Conservation (phyloP, 768 basidiomycete species). For the Mycena pura region DNA sequence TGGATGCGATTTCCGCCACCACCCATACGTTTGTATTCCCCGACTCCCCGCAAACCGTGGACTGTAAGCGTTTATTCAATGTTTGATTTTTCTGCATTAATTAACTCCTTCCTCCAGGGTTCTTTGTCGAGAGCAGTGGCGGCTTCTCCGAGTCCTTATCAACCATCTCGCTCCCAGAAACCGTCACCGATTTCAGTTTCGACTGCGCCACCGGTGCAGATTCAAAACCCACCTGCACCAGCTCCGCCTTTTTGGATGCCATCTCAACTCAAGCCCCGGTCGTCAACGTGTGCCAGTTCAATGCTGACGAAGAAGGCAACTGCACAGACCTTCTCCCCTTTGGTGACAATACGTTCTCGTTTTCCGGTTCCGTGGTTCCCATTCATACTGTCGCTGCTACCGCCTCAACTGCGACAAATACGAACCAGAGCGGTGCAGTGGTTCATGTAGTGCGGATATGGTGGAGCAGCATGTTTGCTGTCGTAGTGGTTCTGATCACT, state of each 20-base stretch:
- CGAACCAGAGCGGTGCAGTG: no score
- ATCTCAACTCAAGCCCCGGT: neutral
- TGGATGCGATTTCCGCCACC: neutral
- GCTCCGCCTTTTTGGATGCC: neutral
- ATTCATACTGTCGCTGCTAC: no score
- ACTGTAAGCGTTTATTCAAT: no score
- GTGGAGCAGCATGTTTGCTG: neutral
- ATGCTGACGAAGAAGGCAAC: conserved; percentile 3
- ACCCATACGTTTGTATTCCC: neutral
- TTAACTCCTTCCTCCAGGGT: neutral
- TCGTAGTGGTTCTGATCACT: neutral
- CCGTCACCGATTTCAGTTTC: conserved; percentile 1
- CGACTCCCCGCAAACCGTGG: conserved; percentile 1
- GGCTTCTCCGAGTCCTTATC: neutral
- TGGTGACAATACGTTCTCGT: neutral
- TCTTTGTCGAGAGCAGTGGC: conserved; percentile 7
- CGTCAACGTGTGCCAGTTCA: neutral
- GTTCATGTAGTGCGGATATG: no score
- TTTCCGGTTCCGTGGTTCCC: neutral
- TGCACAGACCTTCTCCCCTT: neutral
- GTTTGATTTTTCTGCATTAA: conserved; percentile 1
- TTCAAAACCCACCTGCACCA: conserved; percentile 5
- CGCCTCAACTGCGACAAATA: no score
- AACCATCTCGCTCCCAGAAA: conserved; percentile 1
- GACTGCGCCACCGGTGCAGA: neutral